Base-by-base conservation (phyloP, 1,139 yeast species). In the Zygoascus hellenicus region DNA sequence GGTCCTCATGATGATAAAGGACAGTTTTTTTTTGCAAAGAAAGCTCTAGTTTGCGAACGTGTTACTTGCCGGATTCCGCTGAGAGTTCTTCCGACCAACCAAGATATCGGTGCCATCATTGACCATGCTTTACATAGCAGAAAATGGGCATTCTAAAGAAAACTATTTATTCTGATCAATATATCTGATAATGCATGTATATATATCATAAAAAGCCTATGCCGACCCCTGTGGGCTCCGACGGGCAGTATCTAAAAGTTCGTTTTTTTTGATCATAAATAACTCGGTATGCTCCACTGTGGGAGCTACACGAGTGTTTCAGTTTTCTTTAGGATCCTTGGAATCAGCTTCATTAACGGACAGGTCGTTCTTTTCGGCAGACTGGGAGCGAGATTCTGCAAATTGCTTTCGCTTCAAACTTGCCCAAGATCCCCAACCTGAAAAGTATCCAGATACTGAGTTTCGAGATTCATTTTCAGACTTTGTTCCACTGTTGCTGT, bases 1-100 rank as follows among this genome's bases (percentile, higher is more conserved):
- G 32, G 37, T 19, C 31, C 34, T 11, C 43, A 35, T 31, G 47
- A 47, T 16, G 47, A 43, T 19, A 53, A 54, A 10, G 59, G 56
- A 9, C 49, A 55, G 28, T 53, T 57, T 11, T 47, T 54, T 10
- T 49, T 51, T 5, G 62, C 66, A 2, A 56, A 55, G 38, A 57
- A 57, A 7, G 56, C 55, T 15, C 54, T 65, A 3, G 56, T 57
- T 10, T 58, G 66, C 41, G 67, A 63, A 34, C 44, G 57, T 15
- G 60, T 66, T 40, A 51, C 60, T 13, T 62, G 67, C 44, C 60
- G 65, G 9, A 62, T 66, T 17, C 70, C 70, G 1, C 42, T 66
- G 5, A 52, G 56, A 29, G 64, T 62, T 13, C 53, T 54, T 35
- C 64, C 66, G 0, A 62, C 66, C 1, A 60, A 61, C 46, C 63